A percentile compares a stretch with the other conserved stretches of the same genome.
Evolutionary conservation across 164 flowering plant genomes (phyloP).

Genomic region (Vitis labrusca): DNA sequence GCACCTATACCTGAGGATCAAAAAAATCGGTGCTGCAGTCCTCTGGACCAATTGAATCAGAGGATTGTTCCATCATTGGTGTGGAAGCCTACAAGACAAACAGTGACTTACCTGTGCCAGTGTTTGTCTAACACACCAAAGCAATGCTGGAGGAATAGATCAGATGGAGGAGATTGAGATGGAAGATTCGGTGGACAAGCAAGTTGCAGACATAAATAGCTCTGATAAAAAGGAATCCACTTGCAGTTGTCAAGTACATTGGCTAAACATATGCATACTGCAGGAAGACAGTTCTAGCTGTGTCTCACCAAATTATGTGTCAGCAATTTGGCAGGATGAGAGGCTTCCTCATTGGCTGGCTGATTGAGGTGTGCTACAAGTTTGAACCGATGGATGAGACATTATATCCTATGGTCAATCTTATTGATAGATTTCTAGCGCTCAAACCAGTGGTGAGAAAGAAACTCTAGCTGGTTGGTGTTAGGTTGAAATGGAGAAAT

Average conservation of each 20-base stretch:
- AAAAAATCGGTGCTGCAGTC: constrained; percentile 21
- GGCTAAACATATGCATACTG: constrained; percentile 68
- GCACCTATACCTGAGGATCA: constrained; percentile 30
- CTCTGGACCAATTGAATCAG: constrained; percentile 18
- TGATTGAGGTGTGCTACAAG: constrained; percentile 95
- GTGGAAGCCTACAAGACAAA: constrained; percentile 35
- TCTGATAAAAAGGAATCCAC: constrained; percentile 54
- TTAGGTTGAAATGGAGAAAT: constrained; percentile 71
- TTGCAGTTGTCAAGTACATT: constrained; percentile 81
- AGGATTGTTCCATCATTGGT: constrained; percentile 48
- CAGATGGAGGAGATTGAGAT: constrained; percentile 81
- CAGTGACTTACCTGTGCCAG: constrained; percentile 44
- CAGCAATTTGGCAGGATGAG: constrained; percentile 75
- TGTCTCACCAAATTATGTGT: constrained; percentile 66
- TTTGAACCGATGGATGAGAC: constrained; percentile 90
- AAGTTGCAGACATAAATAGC: constrained; percentile 61
- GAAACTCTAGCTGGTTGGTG: constrained; percentile 87
- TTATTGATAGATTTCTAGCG: constrained; percentile 78
- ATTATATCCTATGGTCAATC: constrained; percentile 65
- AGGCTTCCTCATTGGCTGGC: constrained; percentile 89
- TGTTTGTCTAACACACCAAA: constrained; percentile 70
- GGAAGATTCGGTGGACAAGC: constrained; percentile 64
- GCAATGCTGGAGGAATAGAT: constrained; percentile 75
- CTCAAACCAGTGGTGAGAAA: constrained; percentile 56
- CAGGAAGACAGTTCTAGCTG: constrained; percentile 47